These are phyloP conservation scores for Macrophomina phaseolina DNA, from an alignment of 2,329 filamentous ascomycete genomes.

Conservation along the genomic window DNA sequence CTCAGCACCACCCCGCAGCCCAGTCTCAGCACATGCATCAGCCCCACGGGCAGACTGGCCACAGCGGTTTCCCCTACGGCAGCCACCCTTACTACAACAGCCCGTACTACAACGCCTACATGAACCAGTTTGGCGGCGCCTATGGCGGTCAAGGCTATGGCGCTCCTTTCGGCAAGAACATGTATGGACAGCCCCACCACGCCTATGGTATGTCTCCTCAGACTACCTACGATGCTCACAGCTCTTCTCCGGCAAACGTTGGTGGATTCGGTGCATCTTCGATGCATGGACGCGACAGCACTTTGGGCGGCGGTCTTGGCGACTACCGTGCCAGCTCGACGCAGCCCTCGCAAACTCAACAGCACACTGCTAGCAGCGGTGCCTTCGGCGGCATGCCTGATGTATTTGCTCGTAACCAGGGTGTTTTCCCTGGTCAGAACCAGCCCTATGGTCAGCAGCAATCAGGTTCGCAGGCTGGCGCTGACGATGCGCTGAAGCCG, in stretches of 20 bases:
- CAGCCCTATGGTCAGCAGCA: slow-evolving; percentile 59
- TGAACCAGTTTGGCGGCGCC: slow-evolving; percentile 66
- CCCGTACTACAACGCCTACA: slow-evolving; percentile 66
- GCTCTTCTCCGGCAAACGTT: slow-evolving; percentile 67
- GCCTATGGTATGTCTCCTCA: slow-evolving; percentile 61
- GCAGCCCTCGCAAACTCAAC: slow-evolving; percentile 61
- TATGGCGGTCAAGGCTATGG: slow-evolving; percentile 56
- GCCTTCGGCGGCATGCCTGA: slow-evolving; percentile 63
- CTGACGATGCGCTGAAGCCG: slow-evolving; percentile 62
- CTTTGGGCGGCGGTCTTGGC: slow-evolving; percentile 57
- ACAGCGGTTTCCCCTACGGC: slow-evolving; percentile 37
- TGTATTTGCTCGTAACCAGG: slow-evolving; percentile 64
- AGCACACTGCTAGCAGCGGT: slow-evolving; percentile 55
- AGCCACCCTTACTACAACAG: slow-evolving; percentile 68
- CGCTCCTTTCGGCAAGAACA: slow-evolving; percentile 62
- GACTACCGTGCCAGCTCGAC: slow-evolving; percentile 66
- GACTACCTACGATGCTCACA: slow-evolving; percentile 66
- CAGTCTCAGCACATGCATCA: slow-evolving; percentile 56
- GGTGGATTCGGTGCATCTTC: slow-evolving; percentile 57
- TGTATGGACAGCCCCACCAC: slow-evolving; percentile 68
- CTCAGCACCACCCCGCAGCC: slow-evolving; percentile 58
- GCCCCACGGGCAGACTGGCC: slow-evolving; percentile 55
- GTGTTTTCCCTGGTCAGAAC: slow-evolving; percentile 59
- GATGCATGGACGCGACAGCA: slow-evolving; percentile 54
- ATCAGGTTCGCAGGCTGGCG: slow-evolving; percentile 53